These are phyloP conservation scores for Aurantiochytrium sp. DNA, from an alignment of 108 stramenopile species.

Conservation along the genomic window DNA sequence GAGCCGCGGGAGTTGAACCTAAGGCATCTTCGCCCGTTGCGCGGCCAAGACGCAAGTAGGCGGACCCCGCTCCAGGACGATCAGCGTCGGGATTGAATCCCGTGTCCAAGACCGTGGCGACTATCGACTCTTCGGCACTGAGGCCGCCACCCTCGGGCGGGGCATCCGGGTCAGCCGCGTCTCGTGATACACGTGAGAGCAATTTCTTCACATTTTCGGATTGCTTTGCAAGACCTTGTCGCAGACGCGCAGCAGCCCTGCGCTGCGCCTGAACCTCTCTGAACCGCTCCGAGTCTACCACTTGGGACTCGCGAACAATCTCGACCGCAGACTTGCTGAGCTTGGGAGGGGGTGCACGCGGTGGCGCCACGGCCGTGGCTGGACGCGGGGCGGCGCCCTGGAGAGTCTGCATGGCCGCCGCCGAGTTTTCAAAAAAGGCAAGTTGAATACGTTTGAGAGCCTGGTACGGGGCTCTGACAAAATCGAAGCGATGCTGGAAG, in stretches of 20 bases:
- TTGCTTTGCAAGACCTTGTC: neutral
- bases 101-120: neutral
- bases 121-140: neutral
- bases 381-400: neutral
- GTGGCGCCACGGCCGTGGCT: neutral
- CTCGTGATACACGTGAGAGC: neutral
- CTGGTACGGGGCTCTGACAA: neutral
- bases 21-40: neutral
- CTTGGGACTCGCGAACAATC: neutral
- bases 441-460: neutral
- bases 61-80: neutral
- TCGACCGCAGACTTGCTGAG: neutral
- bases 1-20: neutral
- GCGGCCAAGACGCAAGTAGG: neutral
- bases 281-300: neutral
- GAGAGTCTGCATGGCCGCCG: neutral
- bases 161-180: neutral
- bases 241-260: neutral
- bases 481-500: neutral
- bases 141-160: neutral
- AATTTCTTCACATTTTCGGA: neutral
- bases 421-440: neutral
- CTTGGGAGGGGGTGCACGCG: neutral
- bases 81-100: conserved; percentile 5
- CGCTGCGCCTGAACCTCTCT: neutral